A percentile compares a stretch with the other conserved stretches of the same genome.
These are phyloP conservation scores for Saccharomycopsis hybrid DNA, from an alignment of 1,139 yeast genomes.

Conservation along the genomic window DNA sequence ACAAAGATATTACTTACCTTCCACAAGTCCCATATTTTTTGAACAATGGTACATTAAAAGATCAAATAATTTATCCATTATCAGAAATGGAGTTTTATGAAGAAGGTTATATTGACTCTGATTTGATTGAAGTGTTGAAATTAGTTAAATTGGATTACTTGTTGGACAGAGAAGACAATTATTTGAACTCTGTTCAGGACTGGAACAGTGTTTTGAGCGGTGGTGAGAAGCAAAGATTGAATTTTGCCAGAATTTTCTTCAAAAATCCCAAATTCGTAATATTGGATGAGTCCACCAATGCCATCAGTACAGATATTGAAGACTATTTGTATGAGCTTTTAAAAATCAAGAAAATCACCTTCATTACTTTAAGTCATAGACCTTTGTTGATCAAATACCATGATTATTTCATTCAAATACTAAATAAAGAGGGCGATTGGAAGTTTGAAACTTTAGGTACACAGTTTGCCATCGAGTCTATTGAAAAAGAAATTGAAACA, in stretches of 20 bases:
- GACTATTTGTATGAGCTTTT: conserved; percentile 78
- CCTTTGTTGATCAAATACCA: conserved; percentile 84
- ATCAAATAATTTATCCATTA: conserved; percentile 81
- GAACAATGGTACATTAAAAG: conserved; percentile 74
- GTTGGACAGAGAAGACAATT: conserved; percentile 36
- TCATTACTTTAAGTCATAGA: conserved; percentile 80
- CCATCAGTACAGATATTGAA: conserved; percentile 88
- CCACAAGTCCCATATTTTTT: conserved; percentile 79
- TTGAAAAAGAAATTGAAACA: conserved; percentile 62
- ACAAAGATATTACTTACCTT: conserved; percentile 63
- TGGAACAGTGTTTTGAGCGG: conserved; percentile 94
- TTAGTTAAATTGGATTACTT: conserved; percentile 80
- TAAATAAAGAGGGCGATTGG: conserved; percentile 44
- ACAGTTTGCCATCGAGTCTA: conserved; percentile 52
- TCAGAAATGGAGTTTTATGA: conserved; percentile 73
- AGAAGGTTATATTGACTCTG: conserved; percentile 64
- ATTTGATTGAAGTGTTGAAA: conserved; percentile 58
- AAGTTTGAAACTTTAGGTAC: conserved; percentile 44
- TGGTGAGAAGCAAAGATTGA: conserved; percentile 89
- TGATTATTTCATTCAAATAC: conserved; percentile 61
- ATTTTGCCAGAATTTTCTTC: conserved; percentile 82
- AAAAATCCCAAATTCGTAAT: conserved; percentile 78
- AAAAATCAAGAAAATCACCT: conserved; percentile 63
- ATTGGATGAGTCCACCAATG: conserved; percentile 89
- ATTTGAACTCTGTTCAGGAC: conserved; percentile 46